Percentiles rank a stretch among this genome's conserved stretches.
These are phyloP conservation scores for Penicillium macrosclerotiorum DNA, from an alignment of 495 filamentous ascomycete genomes.

Conservation along the genomic window DNA sequence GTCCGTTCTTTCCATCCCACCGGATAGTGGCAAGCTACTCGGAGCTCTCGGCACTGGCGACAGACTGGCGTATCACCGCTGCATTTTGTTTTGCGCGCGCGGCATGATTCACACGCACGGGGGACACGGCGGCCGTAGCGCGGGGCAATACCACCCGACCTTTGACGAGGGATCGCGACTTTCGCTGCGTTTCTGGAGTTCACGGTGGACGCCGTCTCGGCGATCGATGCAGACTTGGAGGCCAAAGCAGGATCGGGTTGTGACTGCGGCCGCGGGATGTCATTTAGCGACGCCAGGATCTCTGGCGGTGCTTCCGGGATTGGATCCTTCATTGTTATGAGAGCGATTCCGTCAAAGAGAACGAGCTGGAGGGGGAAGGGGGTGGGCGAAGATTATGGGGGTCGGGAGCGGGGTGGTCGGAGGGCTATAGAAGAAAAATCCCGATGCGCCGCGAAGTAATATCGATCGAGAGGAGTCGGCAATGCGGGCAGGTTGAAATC, in stretches of 20 bases:
- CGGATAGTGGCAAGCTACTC: conserved; percentile 51
- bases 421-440: too few species aligned
- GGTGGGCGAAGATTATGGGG: background rate
- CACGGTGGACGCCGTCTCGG: conserved; percentile 8
- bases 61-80: conserved; percentile 57
- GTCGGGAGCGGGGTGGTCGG: background rate
- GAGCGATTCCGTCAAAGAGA: conserved; percentile 1
- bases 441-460: conserved; percentile 7
- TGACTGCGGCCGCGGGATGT: background rate
- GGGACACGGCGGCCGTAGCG: conserved; percentile 46
- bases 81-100: conserved; percentile 65
- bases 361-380: too few species aligned
- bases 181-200: conserved; percentile 31
- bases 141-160: conserved; percentile 20
- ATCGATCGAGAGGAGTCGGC: background rate
- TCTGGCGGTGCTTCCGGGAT: conserved; percentile 1
- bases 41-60: conserved; percentile 55
- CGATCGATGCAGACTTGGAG: conserved; percentile 5
- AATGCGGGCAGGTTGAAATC: background rate
- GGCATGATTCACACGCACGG: conserved; percentile 69
- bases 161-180: conserved; percentile 48
- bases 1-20: conserved; percentile 58
- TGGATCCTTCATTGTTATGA: conserved; percentile 20
- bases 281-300: background rate
- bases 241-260: background rate